phyloP scores from a whole-genome alignment of 2,329 filamentous ascomycete species.

The Pseudodiploospora longispora region DNA sequence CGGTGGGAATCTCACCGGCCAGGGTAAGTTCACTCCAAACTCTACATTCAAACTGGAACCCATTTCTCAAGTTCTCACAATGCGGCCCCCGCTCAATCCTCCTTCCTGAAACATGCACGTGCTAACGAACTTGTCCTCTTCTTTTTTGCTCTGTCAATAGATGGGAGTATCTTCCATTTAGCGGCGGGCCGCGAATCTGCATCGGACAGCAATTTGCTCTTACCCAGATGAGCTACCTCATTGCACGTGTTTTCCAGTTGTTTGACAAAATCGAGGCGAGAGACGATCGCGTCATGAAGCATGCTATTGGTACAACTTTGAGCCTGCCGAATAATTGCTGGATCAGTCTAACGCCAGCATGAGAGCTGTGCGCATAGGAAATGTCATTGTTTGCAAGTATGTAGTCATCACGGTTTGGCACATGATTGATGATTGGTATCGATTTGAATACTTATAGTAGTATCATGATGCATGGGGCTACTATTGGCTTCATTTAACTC shows the following conservation, averaged over 20 bases:
- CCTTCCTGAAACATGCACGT: not conserved
- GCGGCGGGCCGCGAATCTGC: constrained; percentile 36
- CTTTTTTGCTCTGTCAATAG: constrained; percentile 6
- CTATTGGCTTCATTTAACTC: too few relatives aligned
- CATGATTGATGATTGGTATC: too few relatives aligned
- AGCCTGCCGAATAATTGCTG: constrained; percentile 19
- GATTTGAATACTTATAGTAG: too few relatives aligned
- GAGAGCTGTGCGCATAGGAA: too few relatives aligned
- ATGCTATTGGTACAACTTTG: constrained; percentile 16
- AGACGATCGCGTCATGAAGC: constrained; percentile 19
- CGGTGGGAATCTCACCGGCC: constrained; percentile 32
- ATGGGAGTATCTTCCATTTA: constrained; percentile 37
- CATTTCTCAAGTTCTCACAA: not conserved
- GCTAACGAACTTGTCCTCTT: not conserved
- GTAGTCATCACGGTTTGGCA: too few relatives aligned
- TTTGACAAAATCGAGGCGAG: constrained; percentile 20
- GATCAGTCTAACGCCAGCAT: constrained; percentile 13
- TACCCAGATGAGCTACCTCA: constrained; percentile 30
- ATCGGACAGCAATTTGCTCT: constrained; percentile 36
- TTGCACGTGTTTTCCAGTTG: constrained; percentile 25
- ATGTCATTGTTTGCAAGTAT: too few relatives aligned
- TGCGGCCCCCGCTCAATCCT: not conserved
- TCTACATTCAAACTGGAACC: constrained; percentile 3
- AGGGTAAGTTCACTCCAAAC: constrained; percentile 18
- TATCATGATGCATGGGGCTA: too few relatives aligned